Evolutionary conservation across 192 early-diverging fungal genomes (phyloP).

Genomic region (Haplosporangium gracile): DNA sequence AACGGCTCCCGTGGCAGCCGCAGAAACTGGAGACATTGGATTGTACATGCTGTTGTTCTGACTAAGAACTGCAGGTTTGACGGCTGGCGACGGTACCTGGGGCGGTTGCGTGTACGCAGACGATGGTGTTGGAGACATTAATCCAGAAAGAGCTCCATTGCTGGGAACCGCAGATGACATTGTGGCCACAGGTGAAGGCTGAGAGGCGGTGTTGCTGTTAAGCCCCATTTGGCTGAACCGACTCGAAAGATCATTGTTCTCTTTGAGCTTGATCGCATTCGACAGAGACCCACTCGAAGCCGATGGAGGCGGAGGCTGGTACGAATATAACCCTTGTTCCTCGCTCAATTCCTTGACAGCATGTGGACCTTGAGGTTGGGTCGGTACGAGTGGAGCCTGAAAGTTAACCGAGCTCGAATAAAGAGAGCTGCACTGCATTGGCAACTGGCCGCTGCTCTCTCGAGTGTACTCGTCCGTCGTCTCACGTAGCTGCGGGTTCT

Average conservation of each 20-base stretch:
- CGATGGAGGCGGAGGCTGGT: constrained; percentile 35
- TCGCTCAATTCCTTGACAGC: constrained; percentile 16
- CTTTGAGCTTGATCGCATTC: background rate
- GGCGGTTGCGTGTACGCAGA: background rate
- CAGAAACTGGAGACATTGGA: constrained; percentile 38
- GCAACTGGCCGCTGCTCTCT: background rate
- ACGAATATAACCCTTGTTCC: constrained; percentile 6
- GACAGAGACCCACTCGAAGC: background rate
- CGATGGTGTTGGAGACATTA: background rate
- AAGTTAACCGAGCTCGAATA: background rate
- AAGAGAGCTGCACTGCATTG: background rate
- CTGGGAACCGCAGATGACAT: background rate
- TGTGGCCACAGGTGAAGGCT: background rate
- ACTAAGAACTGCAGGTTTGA: background rate
- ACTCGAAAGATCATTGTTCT: constrained; percentile 14
- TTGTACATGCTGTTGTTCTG: background rate
- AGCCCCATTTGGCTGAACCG: constrained; percentile 35
- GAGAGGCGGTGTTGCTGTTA: background rate
- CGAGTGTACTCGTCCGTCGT: background rate
- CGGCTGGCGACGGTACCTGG: constrained; percentile 4
- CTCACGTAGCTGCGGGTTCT: constrained; percentile 41
- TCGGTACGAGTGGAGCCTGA: background rate
- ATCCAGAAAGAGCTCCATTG: no score
- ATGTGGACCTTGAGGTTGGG: constrained; percentile 31
- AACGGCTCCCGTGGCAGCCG: constrained; percentile 40